A percentile compares a stretch with the other conserved stretches of the same genome.
Conservation (phyloP, 1,284 basidiomycete species). For the Moniliella sp. region DNA sequence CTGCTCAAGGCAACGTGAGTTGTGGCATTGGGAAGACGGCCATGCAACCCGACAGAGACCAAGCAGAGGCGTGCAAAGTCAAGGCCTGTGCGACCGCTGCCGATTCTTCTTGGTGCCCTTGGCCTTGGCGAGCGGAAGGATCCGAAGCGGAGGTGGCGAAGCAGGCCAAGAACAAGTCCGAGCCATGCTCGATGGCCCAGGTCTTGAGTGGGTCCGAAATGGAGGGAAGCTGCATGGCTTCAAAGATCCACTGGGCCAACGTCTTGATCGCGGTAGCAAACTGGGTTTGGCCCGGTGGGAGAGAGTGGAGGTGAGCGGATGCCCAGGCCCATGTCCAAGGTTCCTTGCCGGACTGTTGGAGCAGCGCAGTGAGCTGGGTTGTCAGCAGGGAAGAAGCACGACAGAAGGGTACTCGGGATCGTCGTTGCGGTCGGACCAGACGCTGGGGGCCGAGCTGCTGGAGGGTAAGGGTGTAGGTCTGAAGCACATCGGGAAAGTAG, state of each 20-base stretch:
- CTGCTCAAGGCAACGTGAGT: background rate
- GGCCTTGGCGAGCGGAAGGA: too few relatives aligned
- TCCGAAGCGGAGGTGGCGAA: too few relatives aligned
- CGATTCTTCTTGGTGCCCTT: too few relatives aligned
- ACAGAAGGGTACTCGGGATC: conserved; percentile 12
- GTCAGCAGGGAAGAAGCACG: conserved; percentile 19
- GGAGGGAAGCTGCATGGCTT: background rate
- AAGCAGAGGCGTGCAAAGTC: background rate
- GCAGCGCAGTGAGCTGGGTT: background rate
- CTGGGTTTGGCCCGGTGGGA: background rate
- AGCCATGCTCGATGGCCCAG: too few relatives aligned
- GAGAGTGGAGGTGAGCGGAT: too few relatives aligned
- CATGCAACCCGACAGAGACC: background rate
- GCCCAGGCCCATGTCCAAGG: too few relatives aligned
- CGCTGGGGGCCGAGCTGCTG: conserved; percentile 6
- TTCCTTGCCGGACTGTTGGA: background rate
- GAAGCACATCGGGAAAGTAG: conserved; percentile 11
- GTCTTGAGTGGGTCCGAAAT: too few relatives aligned
- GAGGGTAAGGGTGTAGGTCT: conserved; percentile 7
- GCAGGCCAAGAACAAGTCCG: too few relatives aligned
- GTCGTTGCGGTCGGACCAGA: conserved; percentile 1
- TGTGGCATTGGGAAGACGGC: background rate
- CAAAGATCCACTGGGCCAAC: background rate
- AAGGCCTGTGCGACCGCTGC: too few relatives aligned
- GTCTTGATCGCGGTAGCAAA: conserved; percentile 2